A percentile compares a stretch with the other conserved stretches of the same genome.
These are phyloP conservation scores for Monosporascus ibericus DNA, from an alignment of 2,329 filamentous ascomycete genomes.

Conservation along the genomic window DNA sequence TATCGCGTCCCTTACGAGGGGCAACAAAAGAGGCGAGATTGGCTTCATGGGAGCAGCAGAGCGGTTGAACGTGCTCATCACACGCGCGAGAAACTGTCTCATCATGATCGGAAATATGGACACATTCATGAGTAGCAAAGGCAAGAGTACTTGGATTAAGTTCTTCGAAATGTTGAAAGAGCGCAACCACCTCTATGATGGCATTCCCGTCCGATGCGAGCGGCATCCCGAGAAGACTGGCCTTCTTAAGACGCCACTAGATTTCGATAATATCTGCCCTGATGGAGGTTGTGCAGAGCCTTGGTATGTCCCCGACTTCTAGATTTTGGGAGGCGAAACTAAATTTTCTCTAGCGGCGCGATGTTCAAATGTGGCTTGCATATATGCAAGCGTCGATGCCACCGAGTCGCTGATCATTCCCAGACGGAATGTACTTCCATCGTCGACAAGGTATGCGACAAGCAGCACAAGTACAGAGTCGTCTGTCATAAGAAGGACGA, in stretches of 20 bases:
- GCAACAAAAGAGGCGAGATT: slow-evolving; percentile 58
- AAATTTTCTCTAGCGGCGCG: slow-evolving; percentile 32
- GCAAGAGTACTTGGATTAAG: slow-evolving; percentile 48
- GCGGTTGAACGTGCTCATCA: slow-evolving; percentile 64
- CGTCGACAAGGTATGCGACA: slow-evolving; percentile 34
- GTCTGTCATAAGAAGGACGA: slow-evolving; percentile 36
- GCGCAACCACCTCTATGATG: slow-evolving; percentile 36
- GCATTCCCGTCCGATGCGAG: slow-evolving; percentile 54
- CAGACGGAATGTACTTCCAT: slow-evolving; percentile 28
- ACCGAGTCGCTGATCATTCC: slow-evolving; percentile 54
- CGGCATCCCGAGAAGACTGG: slow-evolving; percentile 46
- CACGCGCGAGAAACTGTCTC: slow-evolving; percentile 57
- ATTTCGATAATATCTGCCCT: slow-evolving; percentile 58
- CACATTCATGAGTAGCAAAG: slow-evolving; percentile 59
- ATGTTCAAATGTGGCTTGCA: slow-evolving; percentile 53
- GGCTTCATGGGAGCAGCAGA: slow-evolving; percentile 64
- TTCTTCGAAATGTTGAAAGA: slow-evolving; percentile 52
- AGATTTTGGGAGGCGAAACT: not conserved
- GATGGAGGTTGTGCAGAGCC: slow-evolving; percentile 62
- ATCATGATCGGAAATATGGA: slow-evolving; percentile 65
- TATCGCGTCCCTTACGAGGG: slow-evolving; percentile 60
- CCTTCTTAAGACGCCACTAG: slow-evolving; percentile 40
- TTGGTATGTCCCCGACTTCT: slow-evolving; percentile 43
- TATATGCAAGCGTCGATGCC: slow-evolving; percentile 53
- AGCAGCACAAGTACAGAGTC: slow-evolving; percentile 42